These are phyloP conservation scores for Sarcodon sp. DNA, from an alignment of 768 basidiomycete genomes.

Conservation along the genomic window DNA sequence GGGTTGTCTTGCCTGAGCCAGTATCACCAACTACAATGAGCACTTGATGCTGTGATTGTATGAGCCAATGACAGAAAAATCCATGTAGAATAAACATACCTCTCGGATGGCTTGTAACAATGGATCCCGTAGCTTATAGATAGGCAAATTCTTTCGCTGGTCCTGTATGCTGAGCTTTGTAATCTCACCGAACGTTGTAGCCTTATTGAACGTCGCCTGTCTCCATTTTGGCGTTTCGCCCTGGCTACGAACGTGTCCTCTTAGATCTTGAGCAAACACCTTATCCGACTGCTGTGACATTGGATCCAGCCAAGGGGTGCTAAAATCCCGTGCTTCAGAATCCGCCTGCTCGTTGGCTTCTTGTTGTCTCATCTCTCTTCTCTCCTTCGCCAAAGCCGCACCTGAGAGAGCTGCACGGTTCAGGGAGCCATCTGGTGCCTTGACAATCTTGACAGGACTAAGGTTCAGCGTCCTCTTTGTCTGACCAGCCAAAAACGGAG, in stretches of 20 bases:
- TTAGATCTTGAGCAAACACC: constrained; percentile 87
- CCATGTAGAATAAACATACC: constrained; percentile 37
- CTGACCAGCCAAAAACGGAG: constrained; percentile 91
- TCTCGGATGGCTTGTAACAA: constrained; percentile 83
- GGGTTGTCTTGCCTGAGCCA: constrained; percentile 97
- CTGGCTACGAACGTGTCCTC: constrained; percentile 72
- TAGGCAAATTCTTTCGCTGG: constrained; percentile 82
- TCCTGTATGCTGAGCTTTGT: constrained; percentile 87
- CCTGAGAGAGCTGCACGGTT: constrained; percentile 94
- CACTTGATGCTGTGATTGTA: constrained; percentile 67
- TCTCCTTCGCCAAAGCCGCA: constrained; percentile 87
- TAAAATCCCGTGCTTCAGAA: constrained; percentile 89
- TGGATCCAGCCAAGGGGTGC: constrained; percentile 94
- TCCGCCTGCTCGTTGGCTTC: constrained; percentile 92
- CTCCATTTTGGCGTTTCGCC: constrained; percentile 88
- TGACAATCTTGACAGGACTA: constrained; percentile 96
- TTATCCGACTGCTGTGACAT: constrained; percentile 85
- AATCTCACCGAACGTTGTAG: constrained; percentile 91
- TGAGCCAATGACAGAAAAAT: not conserved
- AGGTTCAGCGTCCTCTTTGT: constrained; percentile 92
- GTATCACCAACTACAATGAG: constrained; percentile 98
- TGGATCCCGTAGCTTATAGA: constrained; percentile 88
- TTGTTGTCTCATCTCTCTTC: constrained; percentile 87
- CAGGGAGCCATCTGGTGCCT: constrained; percentile 94
- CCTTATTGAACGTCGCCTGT: constrained; percentile 86